Evolutionary conservation across 2,329 filamentous ascomycete genomes (phyloP).

Genomic region (Colletotrichum karsti): DNA sequence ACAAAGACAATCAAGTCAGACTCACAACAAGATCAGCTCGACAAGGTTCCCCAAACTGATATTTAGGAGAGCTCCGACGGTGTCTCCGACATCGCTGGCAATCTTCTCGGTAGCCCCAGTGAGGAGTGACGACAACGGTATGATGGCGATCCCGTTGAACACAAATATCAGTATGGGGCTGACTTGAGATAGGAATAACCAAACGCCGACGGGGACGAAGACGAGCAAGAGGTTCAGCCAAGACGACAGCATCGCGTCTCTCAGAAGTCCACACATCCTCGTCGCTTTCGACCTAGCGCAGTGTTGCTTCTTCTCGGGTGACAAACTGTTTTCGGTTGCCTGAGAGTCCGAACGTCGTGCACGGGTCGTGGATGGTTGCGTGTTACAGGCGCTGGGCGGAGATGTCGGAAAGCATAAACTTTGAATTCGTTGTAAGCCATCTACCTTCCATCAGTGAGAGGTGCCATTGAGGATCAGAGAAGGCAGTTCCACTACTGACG

Average conservation of each 20-base stretch:
- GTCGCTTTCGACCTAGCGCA: background rate
- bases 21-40: conserved; percentile 67
- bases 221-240: conserved; percentile 73
- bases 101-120: conserved; percentile 69
- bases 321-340: background rate
- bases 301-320: background rate
- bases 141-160: conserved; percentile 68
- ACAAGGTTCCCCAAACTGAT: conserved; percentile 71
- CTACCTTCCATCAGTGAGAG: background rate
- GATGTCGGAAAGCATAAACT: conserved; percentile 1
- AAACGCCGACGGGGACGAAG: conserved; percentile 76
- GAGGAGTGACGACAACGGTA: conserved; percentile 65
- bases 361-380: background rate
- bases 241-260: conserved; percentile 39
- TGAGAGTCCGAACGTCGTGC: background rate
- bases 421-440: background rate
- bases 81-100: conserved; percentile 64
- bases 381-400: background rate
- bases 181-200: conserved; percentile 50
- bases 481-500: no score
- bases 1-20: no score
- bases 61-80: conserved; percentile 66
- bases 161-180: conserved; percentile 58
- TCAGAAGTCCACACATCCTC: background rate
- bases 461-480: background rate